Evolutionary conservation across 768 basidiomycete species (phyloP), one percentile per base, ranked within the genome.

Genomic region (Boletellus ananiceps): DNA sequence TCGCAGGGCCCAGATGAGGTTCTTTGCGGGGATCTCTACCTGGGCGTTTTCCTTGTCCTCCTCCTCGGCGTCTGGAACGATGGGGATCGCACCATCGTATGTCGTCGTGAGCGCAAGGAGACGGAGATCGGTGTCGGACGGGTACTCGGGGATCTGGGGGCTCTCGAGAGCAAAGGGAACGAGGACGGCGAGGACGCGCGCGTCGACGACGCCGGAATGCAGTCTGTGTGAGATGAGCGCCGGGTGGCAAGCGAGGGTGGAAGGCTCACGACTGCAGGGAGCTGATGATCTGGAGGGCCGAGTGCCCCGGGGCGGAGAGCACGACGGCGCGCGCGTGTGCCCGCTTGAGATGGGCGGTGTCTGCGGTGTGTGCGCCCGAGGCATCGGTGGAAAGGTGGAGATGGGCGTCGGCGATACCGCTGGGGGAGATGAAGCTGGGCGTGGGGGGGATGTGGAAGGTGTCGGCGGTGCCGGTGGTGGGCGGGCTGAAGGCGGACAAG

Each of bases 401-500:
- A 61, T 84, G 78, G 7, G 84, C 79, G 63, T 93, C 90, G 57
- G 88, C 72, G 50, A 92, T 72, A 18, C 67, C 67, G 8, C 69
- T 69, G 0, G 90, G 90, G 57, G 82, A 75, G 44, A 87, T 72
- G 14, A 79, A 71, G 57, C 76, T 82, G 2, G 89, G 86, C 50
- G 82, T 85, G 18, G 82, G 80, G 8, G 83, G 79, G 9, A 86
- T 55, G 2, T 82, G 85, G 61, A 88, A 89, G 1, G 70, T 70
- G 39, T 88, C 87, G 16, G 76, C 76, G 0, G 80, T 78, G 45
- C 83, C 82, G 4, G 83, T 74, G 67, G 78, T 85, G 21, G 86
- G 84, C 0, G 86, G 81, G 23, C 74, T 79, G 65, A 92, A 92
- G 0, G 82, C 89, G 11, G 88, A 88, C 21, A 82, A 64, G 0